A percentile compares a stretch with the other conserved stretches of the same genome.
Conservation (phyloP, 1,284 basidiomycete species). For the Neolentinus lepideus region DNA sequence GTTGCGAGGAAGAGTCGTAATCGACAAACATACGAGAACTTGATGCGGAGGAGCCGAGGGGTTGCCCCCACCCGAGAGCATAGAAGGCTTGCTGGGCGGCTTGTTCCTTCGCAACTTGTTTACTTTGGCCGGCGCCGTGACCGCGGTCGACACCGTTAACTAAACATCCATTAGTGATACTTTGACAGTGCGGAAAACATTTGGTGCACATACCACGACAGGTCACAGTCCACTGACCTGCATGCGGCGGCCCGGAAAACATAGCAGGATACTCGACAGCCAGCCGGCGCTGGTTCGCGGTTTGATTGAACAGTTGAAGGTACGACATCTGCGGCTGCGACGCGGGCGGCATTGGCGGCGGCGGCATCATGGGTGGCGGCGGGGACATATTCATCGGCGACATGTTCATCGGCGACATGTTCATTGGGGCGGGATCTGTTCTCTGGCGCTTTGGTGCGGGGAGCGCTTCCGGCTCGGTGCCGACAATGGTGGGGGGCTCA, state of each 20-base stretch:
- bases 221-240: constrained; percentile 54
- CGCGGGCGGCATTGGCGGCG: constrained; percentile 38
- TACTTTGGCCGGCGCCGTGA: constrained; percentile 12
- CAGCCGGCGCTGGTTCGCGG: constrained; percentile 55
- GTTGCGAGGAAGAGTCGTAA: background rate
- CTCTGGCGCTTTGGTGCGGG: constrained; percentile 15
- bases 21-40: background rate
- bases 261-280: constrained; percentile 50
- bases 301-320: constrained; percentile 66
- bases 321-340: constrained; percentile 53
- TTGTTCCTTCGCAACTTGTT: constrained; percentile 18
- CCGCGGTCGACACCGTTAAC: constrained; percentile 15
- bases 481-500: constrained; percentile 15
- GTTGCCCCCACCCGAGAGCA: constrained; percentile 7
- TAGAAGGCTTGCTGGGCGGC: constrained; percentile 15
- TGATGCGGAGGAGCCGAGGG: background rate
- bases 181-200: background rate
- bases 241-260: constrained; percentile 57
- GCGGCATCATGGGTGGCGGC: constrained; percentile 1
- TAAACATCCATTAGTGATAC: constrained; percentile 3
- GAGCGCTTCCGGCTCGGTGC: constrained; percentile 14
- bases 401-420: constrained; percentile 8
- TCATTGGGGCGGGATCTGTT: constrained; percentile 1
- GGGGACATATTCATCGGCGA: constrained; percentile 6
- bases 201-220: constrained; percentile 45